These are phyloP conservation scores for Podaxis carcinomalis DNA, from an alignment of 768 basidiomycete species.

Conservation along the genomic window DNA sequence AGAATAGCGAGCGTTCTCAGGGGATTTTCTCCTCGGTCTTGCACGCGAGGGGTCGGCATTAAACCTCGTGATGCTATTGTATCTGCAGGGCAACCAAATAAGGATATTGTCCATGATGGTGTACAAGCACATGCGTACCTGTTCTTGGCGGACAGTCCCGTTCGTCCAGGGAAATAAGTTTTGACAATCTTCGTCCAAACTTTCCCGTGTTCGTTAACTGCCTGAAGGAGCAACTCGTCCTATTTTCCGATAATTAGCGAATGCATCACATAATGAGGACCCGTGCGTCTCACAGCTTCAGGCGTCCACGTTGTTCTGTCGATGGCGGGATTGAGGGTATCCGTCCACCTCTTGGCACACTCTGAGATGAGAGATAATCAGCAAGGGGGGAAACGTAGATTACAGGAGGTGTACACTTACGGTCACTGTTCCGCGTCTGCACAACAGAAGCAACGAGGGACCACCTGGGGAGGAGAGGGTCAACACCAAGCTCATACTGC, in stretches of 20 bases:
- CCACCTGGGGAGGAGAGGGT: constrained; percentile 33
- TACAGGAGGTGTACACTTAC: constrained; percentile 31
- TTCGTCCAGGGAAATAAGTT: constrained; percentile 56
- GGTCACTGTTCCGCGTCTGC: constrained; percentile 54
- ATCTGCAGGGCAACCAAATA: constrained; percentile 25
- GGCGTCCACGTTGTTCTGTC: constrained; percentile 57
- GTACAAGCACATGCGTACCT: constrained; percentile 28
- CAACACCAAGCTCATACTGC: not conserved
- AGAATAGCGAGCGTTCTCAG: constrained; percentile 26
- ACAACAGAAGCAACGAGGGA: constrained; percentile 56
- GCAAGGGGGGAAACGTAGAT: constrained; percentile 13
- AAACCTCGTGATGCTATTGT: constrained; percentile 50
- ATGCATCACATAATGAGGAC: not conserved
- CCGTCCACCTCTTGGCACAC: constrained; percentile 61
- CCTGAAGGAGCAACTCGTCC: constrained; percentile 51
- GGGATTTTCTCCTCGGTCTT: constrained; percentile 34
- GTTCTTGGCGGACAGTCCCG: constrained; percentile 58
- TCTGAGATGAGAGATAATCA: constrained; percentile 28
- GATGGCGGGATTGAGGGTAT: constrained; percentile 57
- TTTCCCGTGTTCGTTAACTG: constrained; percentile 52
- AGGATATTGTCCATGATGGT: constrained; percentile 3
- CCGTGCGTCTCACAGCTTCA: constrained; percentile 36
- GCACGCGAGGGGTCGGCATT: constrained; percentile 34
- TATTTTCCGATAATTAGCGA: constrained; percentile 17
- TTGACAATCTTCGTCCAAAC: constrained; percentile 62